These are phyloP conservation scores for Ailanthus altissimus DNA, from an alignment of 345 rosid genomes.

Conservation along the genomic window DNA sequence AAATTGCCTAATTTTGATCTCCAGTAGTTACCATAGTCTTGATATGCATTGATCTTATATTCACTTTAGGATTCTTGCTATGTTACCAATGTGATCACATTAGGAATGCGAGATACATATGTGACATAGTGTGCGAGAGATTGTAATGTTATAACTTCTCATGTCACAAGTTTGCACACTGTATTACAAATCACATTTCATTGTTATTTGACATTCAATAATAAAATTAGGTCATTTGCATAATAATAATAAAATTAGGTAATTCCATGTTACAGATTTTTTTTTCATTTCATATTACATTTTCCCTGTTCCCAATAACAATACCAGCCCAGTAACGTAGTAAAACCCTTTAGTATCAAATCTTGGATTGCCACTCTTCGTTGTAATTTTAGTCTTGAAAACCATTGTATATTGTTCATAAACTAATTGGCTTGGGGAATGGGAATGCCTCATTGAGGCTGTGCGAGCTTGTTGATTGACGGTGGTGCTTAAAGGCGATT, in stretches of 20 bases:
- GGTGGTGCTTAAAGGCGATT: too few relatives aligned
- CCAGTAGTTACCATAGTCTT: background rate
- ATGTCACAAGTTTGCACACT: background rate
- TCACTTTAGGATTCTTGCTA: background rate
- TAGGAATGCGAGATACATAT: background rate
- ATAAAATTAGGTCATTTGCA: too few relatives aligned
- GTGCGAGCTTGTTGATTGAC: too few relatives aligned
- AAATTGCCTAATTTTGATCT: background rate
- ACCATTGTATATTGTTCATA: background rate
- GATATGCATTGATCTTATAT: background rate
- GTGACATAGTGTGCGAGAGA: background rate
- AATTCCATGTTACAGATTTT: background rate
- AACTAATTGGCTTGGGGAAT: too few relatives aligned
- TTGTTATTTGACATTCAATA: background rate
- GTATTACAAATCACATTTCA: background rate
- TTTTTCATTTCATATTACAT: background rate
- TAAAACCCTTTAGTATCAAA: background rate
- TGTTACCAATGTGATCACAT: background rate
- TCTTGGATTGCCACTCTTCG: background rate
- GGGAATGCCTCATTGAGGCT: background rate
- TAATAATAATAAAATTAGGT: too few relatives aligned
- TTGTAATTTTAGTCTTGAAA: background rate
- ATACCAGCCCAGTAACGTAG: background rate
- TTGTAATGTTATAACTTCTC: background rate
- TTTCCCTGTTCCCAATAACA: too few relatives aligned